Base-by-base conservation (phyloP, 345 rosid species). In the Fremontodendron californicum region DNA sequence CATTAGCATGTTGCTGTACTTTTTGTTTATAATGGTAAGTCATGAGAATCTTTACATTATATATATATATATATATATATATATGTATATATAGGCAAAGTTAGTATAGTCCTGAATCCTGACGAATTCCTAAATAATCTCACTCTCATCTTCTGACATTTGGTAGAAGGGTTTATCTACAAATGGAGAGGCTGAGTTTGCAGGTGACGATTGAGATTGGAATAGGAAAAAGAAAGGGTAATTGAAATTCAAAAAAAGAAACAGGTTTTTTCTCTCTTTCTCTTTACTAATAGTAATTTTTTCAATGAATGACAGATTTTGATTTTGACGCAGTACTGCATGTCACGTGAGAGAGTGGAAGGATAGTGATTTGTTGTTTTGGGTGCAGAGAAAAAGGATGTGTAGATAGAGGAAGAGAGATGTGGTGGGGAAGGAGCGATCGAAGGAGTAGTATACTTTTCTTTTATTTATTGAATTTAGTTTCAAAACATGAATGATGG, bases 191-290 rank as follows among this genome's bases (percentile, higher is more conserved):
- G 39, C 21, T 48, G 42, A 48, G 16, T 48, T 48, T 18, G 29
- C 68, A 71, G 45, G 67, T 31, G 78, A 77, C 74, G 75, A 83
- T 80, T 77, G 83, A 77, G 65, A 37, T 66, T 61, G 74, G 79
- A 74, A 68, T 54, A 23, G 40, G 35, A 6, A 15, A 55, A 58
- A 58, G 25, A 6, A 57, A 57, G 33, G 62, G 62, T 61, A 29
- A 27, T 27, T 57, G 16, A 58, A 55, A 55, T 21, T 55, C 13
- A 45, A 45, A 45, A 9, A 11, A 45, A 45, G 3, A 1, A 33
- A 33, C 1, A 33, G 2, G 3, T 1, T 33, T 33, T 33, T 1
- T 1, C 35, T 33, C 35, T 33, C 3, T 1, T 3, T 33, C 3
- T 33, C 35, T 33, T 33, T 33, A 33, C 1, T 33, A 33, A 3